Base-by-base conservation (phyloP, 495 filamentous ascomycete species). In the Astrothelium macrocarpum region DNA sequence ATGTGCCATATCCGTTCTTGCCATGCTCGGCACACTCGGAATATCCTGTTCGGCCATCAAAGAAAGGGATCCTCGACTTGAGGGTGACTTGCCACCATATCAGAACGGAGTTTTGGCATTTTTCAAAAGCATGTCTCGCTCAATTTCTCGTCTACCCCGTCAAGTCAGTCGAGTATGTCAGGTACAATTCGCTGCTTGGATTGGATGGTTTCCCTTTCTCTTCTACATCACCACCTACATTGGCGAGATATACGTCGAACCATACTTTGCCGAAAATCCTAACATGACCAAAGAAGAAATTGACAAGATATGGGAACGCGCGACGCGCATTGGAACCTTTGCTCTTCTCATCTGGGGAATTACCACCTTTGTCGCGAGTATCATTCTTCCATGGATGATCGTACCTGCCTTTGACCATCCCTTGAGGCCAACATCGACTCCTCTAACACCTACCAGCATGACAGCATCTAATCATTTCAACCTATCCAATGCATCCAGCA, bases 171-270 rank as follows among this genome's bases (percentile, higher is more conserved):
- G 85, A 68, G 88, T 96, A 64, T 96, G 91, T 73, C 78, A 89
- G 66, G 90, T 94, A 0, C 90, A 96, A 72, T 83, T 96, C 69
- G 90, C 87, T 62, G 89, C 89, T 29, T 96, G 91, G 91, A 86
- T 95, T 66, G 91, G 89, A 64, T 96, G 91, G 88, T 96, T 96
- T 70, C 91, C 91, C 20, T 93, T 95, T 77, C 79, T 96, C 0
- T 96, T 92, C 75, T 96, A 96, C 76, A 88, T 90, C 7, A 94
- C 90, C 1, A 94, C 89, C 31, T 96, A 91, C 73, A 86, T 96
- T 69, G 91, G 87, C 60, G 90, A 96, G 72, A 86, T 95, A 61
- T 94, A 95, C 70, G 87, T 87, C 43, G 86, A 95, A 69, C 90
- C 90, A 0, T 87, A 81, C 62, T 87, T 96, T 62, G 81, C 82